Evolutionary conservation across 2,329 filamentous ascomycete species (phyloP), one percentile per base, ranked within the genome.

Genomic region (Fusarium kyushuense): DNA sequence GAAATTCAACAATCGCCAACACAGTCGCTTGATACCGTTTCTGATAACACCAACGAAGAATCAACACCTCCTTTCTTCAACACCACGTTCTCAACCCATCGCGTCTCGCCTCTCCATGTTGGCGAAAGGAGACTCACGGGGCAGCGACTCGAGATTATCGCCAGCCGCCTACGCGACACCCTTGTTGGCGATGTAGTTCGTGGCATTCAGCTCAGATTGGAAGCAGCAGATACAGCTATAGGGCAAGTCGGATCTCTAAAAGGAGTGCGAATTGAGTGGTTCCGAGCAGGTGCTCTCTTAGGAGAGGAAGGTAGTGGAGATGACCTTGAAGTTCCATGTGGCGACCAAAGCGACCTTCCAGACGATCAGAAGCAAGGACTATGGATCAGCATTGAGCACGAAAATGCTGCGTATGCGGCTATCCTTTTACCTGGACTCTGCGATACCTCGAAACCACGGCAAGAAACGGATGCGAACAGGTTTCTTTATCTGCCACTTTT

Each of bases 151-250:
- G 74, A 79, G 16, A 57, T 74, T 0, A 77, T 88, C 1, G 81
- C 84, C 1, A 80, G 80, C 10, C 80, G 83, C 3, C 76, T 89
- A 3, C 83, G 86, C 38, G 86, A 89, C 47, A 79, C 79, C 2
- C 80, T 89, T 0, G 85, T 87, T 0, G 86, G 86, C 17, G 86
- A 89, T 67, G 83, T 87, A 2, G 84, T 89, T n/a, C 84, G 87
- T 56, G 87, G 87, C 42, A 83, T 89, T 19, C 85, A 88, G 65
- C 81, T 89, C 19, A 82, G 82, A 0, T 70, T 85, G 6, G 79
- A 81, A 48, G 76, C 79, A 7, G 80, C 79, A 19, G 82, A 83
- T 27, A 80, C 79, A 17, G 69, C 78, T 9, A 58, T 68, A 16
- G 79, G 79, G 2, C 79, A 81, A 49, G 78, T 81, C 14, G 79